Evolutionary conservation across 495 filamentous ascomycete genomes (phyloP).

Genomic region (Penicillium turbatum): DNA sequence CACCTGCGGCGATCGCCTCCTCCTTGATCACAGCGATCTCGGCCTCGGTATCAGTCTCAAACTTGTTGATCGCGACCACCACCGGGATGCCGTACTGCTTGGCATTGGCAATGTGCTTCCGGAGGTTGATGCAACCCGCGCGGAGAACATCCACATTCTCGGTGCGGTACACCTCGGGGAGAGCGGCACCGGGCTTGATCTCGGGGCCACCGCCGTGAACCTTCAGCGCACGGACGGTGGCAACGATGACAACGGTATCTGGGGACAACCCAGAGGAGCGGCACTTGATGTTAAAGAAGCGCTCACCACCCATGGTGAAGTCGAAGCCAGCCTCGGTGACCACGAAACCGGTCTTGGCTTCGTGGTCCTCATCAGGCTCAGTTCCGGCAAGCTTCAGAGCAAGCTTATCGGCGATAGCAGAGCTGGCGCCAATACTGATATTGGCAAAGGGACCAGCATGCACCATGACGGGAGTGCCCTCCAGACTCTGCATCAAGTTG

Average conservation of each 20-base stretch:
- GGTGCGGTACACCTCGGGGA: slow-evolving; percentile 80
- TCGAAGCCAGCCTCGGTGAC: slow-evolving; percentile 98
- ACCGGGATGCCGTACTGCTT: slow-evolving; percentile 85
- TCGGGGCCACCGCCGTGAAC: slow-evolving; percentile 94
- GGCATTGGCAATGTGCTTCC: slow-evolving; percentile 90
- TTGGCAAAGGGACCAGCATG: slow-evolving; percentile 98
- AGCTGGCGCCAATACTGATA: slow-evolving; percentile 94
- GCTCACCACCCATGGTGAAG: slow-evolving; percentile 98
- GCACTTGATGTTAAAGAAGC: slow-evolving; percentile 99
- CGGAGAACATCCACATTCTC: slow-evolving; percentile 91
- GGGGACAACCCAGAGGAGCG: slow-evolving; percentile 87
- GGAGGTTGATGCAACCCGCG: slow-evolving; percentile 86
- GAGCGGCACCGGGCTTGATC: slow-evolving; percentile 77
- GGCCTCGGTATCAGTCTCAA: slow-evolving; percentile 88
- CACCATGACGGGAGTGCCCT: slow-evolving; percentile 95
- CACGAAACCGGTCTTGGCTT: slow-evolving; percentile 85
- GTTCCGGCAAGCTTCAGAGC: slow-evolving; percentile 94
- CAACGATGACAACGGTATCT: slow-evolving; percentile 90
- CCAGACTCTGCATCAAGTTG: slow-evolving; percentile 96
- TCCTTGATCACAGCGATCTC: slow-evolving; percentile 86
- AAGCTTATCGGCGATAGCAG: slow-evolving; percentile 89
- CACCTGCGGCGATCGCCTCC: slow-evolving; percentile 87
- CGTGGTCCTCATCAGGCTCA: slow-evolving; percentile 85
- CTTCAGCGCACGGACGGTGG: slow-evolving; percentile 92
- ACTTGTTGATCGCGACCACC: slow-evolving; percentile 96